Evolutionary conservation across 1,284 basidiomycete species (phyloP), one percentile per base, ranked within the genome.

Genomic region (Coniferiporia sulphurascens): DNA sequence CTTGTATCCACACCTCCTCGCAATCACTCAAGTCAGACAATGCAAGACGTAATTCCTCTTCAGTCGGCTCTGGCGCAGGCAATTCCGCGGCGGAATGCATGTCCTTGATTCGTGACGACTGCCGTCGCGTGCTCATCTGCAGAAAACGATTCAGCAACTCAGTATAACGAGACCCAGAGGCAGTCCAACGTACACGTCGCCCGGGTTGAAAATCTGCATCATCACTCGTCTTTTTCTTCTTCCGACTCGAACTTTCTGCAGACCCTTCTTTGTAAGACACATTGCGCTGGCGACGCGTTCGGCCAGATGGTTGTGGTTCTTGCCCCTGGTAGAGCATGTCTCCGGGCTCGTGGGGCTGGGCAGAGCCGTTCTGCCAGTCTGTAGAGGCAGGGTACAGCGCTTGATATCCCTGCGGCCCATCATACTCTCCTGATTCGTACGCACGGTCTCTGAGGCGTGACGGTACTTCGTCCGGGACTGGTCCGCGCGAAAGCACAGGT

Each of bases 11-110:
- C 8, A 91, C 68, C 61, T 91, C 89, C 64, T 82, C 80, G 64
- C 84, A 89, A 62, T 90, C 89, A 38, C 88, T 87, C 56, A 91
- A 72, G 75, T 91, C 89, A 21, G 89, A 89, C 19, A 88, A 88
- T 5, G 73, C 72, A 15, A 82, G 72, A 48, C 74, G 76, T 32
- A 64, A 56, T 17, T 79, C 78, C 52, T 84, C 80, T 57, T 86
- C 80, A 3, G 73, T 72, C 21, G 69, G 73, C 62, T 73, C 74
- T 55, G 68, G 66, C 15, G 22, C 22, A 35, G 54, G 67, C 12
- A 76, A 73, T 4, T 71, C 68, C 44, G 70, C 65, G 41, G 70
- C 71, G 32, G 76, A 72, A 41, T 70, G 71, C 34, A 69, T 65
- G 35, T 72, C 72, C 64, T 76, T 79, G 56, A 70, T 71, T 15